These are phyloP conservation scores for Ophiostoma quercus DNA, from an alignment of 2,329 filamentous ascomycete species.

Conservation along the genomic window DNA sequence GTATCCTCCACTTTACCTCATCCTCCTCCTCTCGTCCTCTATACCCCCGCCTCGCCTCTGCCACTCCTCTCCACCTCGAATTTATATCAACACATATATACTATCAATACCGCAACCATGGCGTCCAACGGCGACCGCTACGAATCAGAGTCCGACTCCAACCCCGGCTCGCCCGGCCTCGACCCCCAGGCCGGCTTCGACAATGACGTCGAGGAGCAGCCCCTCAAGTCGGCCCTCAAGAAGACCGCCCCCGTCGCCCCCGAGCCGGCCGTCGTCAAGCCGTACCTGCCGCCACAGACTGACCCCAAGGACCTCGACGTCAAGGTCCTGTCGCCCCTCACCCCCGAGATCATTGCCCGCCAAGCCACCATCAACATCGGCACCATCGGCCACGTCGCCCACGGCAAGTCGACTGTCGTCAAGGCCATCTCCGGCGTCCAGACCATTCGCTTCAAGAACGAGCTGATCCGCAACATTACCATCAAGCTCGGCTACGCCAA, in stretches of 20 bases:
- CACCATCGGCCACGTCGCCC: slow-evolving; percentile 96
- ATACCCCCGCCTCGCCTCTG: background rate
- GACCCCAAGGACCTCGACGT: slow-evolving; percentile 86
- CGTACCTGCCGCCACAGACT: slow-evolving; percentile 74
- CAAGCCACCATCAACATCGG: slow-evolving; percentile 99
- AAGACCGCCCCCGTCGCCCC: slow-evolving; percentile 50
- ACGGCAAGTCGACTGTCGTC: slow-evolving; percentile 97
- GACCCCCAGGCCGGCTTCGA: slow-evolving; percentile 53
- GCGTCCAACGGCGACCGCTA: slow-evolving; percentile 59
- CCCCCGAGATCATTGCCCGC: slow-evolving; percentile 92
- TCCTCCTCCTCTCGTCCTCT: background rate
- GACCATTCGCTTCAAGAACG: slow-evolving; percentile 99
- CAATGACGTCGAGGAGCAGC: slow-evolving; percentile 59
- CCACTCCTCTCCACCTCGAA: slow-evolving; percentile 5
- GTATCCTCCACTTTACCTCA: background rate
- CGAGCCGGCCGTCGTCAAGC: slow-evolving; percentile 51
- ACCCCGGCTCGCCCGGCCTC: slow-evolving; percentile 55
- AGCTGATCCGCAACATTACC: slow-evolving; percentile 97
- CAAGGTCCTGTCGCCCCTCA: slow-evolving; percentile 71
- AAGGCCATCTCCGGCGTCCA: slow-evolving; percentile 99
- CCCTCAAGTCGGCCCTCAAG: slow-evolving; percentile 81
- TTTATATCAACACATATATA: background rate
- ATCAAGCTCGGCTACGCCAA: slow-evolving; percentile 99
- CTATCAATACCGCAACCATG: slow-evolving; percentile 38
- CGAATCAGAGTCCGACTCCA: slow-evolving; percentile 64